Percentiles rank a stretch among this genome's conserved stretches.
phyloP scores from a whole-genome alignment of 2,329 filamentous ascomycete genomes.

The Fusarium hostae region DNA sequence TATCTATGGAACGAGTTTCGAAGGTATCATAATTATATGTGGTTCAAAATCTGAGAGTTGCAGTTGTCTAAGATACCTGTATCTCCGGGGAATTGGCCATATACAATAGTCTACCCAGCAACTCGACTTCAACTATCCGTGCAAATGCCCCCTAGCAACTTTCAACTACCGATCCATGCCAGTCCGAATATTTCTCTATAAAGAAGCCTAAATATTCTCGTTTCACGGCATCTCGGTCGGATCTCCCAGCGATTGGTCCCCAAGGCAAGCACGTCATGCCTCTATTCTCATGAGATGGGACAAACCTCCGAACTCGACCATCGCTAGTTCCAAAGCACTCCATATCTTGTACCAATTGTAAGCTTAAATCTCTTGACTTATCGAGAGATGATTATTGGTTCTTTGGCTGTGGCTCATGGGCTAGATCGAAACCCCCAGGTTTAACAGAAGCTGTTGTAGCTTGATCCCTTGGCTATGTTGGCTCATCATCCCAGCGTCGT shows the following conservation, averaged over 20 bases:
- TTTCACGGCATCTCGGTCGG: conserved; percentile 38
- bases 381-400: conserved; percentile 30
- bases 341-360: background rate
- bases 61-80: rapidly evolving
- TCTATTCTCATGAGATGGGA: conserved; percentile 19
- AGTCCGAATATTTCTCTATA: conserved; percentile 2
- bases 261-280: conserved; percentile 38
- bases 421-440: background rate
- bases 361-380: conserved; percentile 18
- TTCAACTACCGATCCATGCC: background rate
- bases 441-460: background rate
- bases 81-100: background rate
- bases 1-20: rapidly evolving
- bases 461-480: background rate
- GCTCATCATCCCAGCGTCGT: background rate
- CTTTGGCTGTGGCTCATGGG: conserved; percentile 14
- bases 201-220: background rate
- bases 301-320: conserved; percentile 17
- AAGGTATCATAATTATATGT: rapidly evolving
- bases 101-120: background rate
- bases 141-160: background rate
- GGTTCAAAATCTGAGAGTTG: background rate
- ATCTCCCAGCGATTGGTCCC: conserved; percentile 35
- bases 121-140: background rate
- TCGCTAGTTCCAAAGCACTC: conserved; percentile 7